Percentiles rank a stretch among this genome's conserved stretches.
phyloP scores from a whole-genome alignment of 495 filamentous ascomycete genomes.

The Penicillium steckii region DNA sequence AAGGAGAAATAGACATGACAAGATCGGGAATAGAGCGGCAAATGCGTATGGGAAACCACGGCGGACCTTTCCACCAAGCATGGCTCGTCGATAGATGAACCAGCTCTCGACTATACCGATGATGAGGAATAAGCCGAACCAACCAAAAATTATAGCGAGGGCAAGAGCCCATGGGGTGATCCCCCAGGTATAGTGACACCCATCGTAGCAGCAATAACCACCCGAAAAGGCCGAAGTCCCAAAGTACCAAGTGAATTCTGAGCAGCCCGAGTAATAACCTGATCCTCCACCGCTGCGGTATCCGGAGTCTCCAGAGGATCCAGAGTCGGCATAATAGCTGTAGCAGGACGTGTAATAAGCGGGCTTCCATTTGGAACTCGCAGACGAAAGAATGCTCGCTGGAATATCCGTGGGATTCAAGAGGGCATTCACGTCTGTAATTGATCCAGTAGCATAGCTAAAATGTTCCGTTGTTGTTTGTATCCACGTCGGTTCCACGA shows the following conservation, averaged over 20 bases:
- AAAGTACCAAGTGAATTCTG: constrained; percentile 11
- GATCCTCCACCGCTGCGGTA: not conserved
- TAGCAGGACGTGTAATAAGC: constrained; percentile 8
- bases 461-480: constrained; percentile 24
- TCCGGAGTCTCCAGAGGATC: not conserved
- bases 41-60: constrained; percentile 44
- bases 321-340: not conserved
- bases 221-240: constrained; percentile 8
- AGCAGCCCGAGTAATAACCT: constrained; percentile 1
- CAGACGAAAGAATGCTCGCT: constrained; percentile 16
- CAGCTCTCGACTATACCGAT: constrained; percentile 42
- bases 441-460: constrained; percentile 4
- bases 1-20: constrained; percentile 28
- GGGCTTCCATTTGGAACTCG: constrained; percentile 16
- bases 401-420: constrained; percentile 22
- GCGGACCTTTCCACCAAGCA: constrained; percentile 36
- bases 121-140: constrained; percentile 36
- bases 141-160: constrained; percentile 35
- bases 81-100: constrained; percentile 43
- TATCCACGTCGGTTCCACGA: constrained; percentile 7
- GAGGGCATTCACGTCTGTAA: constrained; percentile 17
- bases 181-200: constrained; percentile 21
- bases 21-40: constrained; percentile 25
- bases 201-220: constrained; percentile 15
- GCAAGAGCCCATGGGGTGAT: constrained; percentile 23